A percentile compares a stretch with the other conserved stretches of the same genome.
Conservation (phyloP, 352 stramenopile genomes). For the Phytophthora sp. region DNA sequence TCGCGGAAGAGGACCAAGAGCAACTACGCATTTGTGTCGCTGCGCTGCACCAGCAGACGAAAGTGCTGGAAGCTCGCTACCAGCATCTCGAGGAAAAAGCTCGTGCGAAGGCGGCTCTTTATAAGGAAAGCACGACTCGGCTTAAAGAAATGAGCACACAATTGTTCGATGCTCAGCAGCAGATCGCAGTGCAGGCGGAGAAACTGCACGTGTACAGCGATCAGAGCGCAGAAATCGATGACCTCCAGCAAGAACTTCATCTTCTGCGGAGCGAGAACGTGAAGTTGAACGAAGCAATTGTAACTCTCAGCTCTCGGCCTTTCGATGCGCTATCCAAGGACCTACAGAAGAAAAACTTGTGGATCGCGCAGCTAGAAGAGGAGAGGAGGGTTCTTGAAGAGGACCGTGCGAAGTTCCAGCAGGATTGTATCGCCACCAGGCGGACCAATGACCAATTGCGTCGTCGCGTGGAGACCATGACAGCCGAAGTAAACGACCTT, state of each 20-base stretch:
- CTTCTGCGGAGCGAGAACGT: constrained; percentile 61
- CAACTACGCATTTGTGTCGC: constrained; percentile 39
- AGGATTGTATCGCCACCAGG: constrained; percentile 13
- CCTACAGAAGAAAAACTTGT: constrained; percentile 51
- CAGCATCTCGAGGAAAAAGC: constrained; percentile 48
- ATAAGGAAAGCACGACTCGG: constrained; percentile 39
- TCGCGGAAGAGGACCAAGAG: constrained; percentile 13
- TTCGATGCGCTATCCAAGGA: constrained; percentile 53
- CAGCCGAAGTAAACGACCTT: constrained; percentile 33
- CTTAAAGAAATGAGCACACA: constrained; percentile 49
- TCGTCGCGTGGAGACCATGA: constrained; percentile 20
- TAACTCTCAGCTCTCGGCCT: constrained; percentile 53
- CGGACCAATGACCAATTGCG: constrained; percentile 14
- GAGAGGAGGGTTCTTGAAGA: constrained; percentile 26
- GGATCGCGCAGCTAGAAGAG: constrained; percentile 55
- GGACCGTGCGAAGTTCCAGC: constrained; percentile 19
- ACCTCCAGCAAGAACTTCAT: constrained; percentile 54
- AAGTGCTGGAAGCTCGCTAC: constrained; percentile 62
- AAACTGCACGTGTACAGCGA: constrained; percentile 46
- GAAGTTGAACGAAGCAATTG: constrained; percentile 53
- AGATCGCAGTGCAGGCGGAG: constrained; percentile 40
- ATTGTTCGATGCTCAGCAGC: constrained; percentile 54
- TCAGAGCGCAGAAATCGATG: constrained; percentile 30
- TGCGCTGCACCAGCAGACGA: constrained; percentile 49
- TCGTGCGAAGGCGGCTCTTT: constrained; percentile 40